Conservation (phyloP, 1,284 basidiomycete genomes). For the Puccinia coronata region DNA sequence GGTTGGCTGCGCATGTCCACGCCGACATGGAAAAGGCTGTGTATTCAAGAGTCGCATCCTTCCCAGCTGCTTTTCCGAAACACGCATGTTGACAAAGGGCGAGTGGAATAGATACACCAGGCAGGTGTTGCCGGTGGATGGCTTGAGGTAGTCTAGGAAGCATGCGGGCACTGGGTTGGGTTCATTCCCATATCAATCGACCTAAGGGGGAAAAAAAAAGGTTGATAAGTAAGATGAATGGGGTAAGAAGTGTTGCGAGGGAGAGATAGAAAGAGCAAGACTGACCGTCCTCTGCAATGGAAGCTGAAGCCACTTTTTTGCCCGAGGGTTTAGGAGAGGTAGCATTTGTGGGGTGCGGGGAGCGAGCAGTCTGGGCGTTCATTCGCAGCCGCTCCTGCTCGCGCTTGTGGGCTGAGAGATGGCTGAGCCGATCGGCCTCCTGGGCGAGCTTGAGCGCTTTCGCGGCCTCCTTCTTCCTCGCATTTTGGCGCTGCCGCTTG, state of each 20-base stretch:
- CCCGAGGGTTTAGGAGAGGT: background rate
- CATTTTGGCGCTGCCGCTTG: slow-evolving; percentile 48
- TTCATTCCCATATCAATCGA: slow-evolving; percentile 17
- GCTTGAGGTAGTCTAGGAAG: background rate
- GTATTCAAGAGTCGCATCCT: no score
- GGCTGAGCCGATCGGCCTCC: slow-evolving; percentile 30
- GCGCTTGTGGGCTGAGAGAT: slow-evolving; percentile 39
- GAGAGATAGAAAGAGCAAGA: background rate
- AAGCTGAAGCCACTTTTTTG: background rate
- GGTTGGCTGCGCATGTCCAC: no score
- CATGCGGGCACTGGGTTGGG: background rate
- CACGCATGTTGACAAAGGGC: no score
- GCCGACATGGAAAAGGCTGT: no score
- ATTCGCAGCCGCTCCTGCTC: slow-evolving; percentile 37
- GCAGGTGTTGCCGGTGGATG: no score
- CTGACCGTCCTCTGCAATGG: slow-evolving; percentile 19
- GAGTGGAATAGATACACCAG: no score
- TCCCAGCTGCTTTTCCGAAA: background rate
- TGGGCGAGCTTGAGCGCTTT: slow-evolving; percentile 38
- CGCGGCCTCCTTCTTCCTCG: slow-evolving; percentile 45
- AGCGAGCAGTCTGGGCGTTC: slow-evolving; percentile 29
- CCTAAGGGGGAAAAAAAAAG: background rate
- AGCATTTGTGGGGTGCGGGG: background rate
- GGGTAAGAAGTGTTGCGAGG: background rate
- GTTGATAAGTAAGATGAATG: background rate